Evolutionary conservation across 495 filamentous ascomycete genomes (phyloP).

Genomic region (Filosporella fistucella): DNA sequence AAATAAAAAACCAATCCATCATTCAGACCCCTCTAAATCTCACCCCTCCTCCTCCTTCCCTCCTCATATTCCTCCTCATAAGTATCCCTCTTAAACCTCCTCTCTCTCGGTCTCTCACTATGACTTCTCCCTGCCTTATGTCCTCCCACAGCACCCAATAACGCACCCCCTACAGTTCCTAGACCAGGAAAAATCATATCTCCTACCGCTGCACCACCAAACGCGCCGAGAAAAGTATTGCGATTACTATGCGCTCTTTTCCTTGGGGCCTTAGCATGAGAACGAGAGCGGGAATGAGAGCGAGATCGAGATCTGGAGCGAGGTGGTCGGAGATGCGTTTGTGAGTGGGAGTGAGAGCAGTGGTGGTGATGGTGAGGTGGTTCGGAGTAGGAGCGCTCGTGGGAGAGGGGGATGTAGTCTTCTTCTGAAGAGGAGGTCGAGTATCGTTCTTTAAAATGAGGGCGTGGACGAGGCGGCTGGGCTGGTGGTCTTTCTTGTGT

Average conservation of each 20-base stretch:
- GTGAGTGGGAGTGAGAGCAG: background rate
- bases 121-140: background rate
- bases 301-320: background rate
- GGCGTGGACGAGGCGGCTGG: too few relatives aligned
- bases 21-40: too few relatives aligned
- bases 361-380: background rate
- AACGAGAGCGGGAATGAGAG: background rate
- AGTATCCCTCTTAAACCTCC: background rate
- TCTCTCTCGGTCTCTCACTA: background rate
- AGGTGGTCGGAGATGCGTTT: background rate
- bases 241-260: background rate
- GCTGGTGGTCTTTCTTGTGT: background rate
- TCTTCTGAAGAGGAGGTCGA: too few relatives aligned
- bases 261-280: background rate
- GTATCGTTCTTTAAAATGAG: too few relatives aligned
- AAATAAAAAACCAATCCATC: too few relatives aligned
- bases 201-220: slow-evolving; percentile 12
- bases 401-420: background rate
- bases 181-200: slow-evolving; percentile 17
- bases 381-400: background rate
- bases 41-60: slow-evolving; percentile 13
- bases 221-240: slow-evolving; percentile 12
- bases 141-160: slow-evolving; percentile 16
- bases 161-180: slow-evolving; percentile 15
- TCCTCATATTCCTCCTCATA: slow-evolving; percentile 15